Base-by-base conservation (phyloP, 768 basidiomycete species). In the Pleurotus pulmonarius region DNA sequence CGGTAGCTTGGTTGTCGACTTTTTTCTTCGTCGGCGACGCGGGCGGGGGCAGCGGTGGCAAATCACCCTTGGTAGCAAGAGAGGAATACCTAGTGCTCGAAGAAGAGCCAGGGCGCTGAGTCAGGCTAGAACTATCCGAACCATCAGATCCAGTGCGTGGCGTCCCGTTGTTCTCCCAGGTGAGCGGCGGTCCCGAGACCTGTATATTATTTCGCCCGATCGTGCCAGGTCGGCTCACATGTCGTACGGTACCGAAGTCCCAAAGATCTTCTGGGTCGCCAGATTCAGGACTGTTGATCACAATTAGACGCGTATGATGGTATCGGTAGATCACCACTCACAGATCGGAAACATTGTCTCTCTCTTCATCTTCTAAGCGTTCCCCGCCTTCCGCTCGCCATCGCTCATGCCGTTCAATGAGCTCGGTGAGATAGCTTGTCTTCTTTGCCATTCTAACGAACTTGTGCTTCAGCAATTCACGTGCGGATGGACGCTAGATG, bases 221-320 rank as follows among this genome's bases (percentile, higher is more conserved):
- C 13, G 91, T 91, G 16, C 73, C 75, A 56, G 73, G 68, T 61
- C 79, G 73, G 45, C 78, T 72, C 43, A 82, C 83, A 64, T 94
- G 87, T 56, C 92, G 89, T 46, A 98, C 88, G 6, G 96, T 98
- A 12, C 96, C 96, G 71, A 98, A 97, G 68, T 98, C 96, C 96
- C 96, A 98, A 34, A 98, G 74, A 60, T 95, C 93, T 52, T 92
- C 91, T 2, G 81, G 77, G 61, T 90, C 88, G 38, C 77, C 79
- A 55, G 76, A 75, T 11, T 73, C 68, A 48, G 77, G 76, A 47
- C 86, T 88, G 58, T 34, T 16, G 24, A 15, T n/a, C 8, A 53
- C 61, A 51, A 46, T 26, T 38, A 56, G 48, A 34, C 29, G 25
- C 41, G 26, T 52, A 46, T 44, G 26, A 40, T 55, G 55, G 49